Conservation (phyloP, 1,284 basidiomycete genomes). For the Cystobasidium slooffiae region DNA sequence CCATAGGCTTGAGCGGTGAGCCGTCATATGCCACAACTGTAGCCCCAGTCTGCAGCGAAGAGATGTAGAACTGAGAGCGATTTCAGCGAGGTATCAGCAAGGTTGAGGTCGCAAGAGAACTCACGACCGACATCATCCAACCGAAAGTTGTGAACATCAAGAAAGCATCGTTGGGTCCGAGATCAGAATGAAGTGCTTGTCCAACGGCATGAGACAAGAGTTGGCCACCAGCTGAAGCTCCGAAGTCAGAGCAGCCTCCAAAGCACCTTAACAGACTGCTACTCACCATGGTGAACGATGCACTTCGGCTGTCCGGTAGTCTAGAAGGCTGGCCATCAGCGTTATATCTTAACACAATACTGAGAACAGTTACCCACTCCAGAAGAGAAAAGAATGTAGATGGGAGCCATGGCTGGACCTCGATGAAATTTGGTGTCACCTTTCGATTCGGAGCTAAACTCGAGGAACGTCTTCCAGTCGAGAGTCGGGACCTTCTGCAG, state of each 20-base stretch:
- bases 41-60: conserved; percentile 60
- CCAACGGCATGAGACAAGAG: conserved; percentile 2
- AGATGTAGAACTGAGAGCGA: conserved; percentile 2
- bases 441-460: conserved; percentile 56
- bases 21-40: conserved; percentile 85
- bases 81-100: background rate
- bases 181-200: conserved; percentile 69
- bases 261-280: background rate
- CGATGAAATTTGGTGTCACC: conserved; percentile 50
- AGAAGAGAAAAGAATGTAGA: conserved; percentile 87
- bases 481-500: background rate
- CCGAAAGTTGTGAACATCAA: conserved; percentile 32
- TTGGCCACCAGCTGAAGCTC: conserved; percentile 68
- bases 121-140: conserved; percentile 56
- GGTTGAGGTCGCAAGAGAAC: background rate
- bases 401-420: conserved; percentile 68
- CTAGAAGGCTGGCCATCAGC: background rate
- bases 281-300: conserved; percentile 65
- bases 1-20: conserved; percentile 70
- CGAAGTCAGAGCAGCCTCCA: background rate
- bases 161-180: conserved; percentile 54
- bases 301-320: conserved; percentile 58
- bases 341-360: background rate
- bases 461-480: conserved; percentile 53
- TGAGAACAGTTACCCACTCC: conserved; percentile 70